A percentile compares a stretch with the other conserved stretches of the same genome.
These are phyloP conservation scores for Aspergillus clavatus DNA, from an alignment of 2,329 filamentous ascomycete genomes.

Conservation along the genomic window DNA sequence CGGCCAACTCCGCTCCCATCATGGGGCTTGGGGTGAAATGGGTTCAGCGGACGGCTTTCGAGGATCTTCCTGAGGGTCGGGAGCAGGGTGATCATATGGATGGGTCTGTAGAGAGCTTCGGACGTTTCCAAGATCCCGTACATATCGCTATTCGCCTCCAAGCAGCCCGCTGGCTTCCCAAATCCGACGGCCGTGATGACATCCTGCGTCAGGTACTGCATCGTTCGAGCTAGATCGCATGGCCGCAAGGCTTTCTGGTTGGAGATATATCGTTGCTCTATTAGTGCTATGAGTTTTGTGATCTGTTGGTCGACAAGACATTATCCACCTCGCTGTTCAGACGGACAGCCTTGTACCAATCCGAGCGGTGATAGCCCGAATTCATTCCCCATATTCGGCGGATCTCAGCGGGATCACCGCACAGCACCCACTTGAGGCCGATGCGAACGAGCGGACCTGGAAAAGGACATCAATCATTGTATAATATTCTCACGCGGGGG, in stretches of 20 bases:
- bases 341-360: neutral
- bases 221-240: neutral
- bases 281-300: neutral
- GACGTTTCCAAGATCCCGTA: neutral
- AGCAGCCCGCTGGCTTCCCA: neutral
- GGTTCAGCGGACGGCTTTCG: neutral
- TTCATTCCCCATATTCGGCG: neutral
- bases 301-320: neutral
- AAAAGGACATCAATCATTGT: neutral
- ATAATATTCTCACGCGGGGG: neutral
- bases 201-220: neutral
- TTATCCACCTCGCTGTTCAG: neutral
- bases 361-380: neutral
- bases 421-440: neutral
- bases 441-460: neutral
- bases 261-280: neutral
- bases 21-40: neutral
- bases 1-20: neutral
- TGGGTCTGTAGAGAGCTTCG: neutral
- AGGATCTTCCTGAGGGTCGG: neutral
- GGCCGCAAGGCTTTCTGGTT: neutral
- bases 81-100: neutral
- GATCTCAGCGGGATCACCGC: neutral
- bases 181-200: neutral
- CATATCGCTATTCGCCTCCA: neutral